Conservation (phyloP, 768 basidiomycete species). For the Boletus huronensis region DNA sequence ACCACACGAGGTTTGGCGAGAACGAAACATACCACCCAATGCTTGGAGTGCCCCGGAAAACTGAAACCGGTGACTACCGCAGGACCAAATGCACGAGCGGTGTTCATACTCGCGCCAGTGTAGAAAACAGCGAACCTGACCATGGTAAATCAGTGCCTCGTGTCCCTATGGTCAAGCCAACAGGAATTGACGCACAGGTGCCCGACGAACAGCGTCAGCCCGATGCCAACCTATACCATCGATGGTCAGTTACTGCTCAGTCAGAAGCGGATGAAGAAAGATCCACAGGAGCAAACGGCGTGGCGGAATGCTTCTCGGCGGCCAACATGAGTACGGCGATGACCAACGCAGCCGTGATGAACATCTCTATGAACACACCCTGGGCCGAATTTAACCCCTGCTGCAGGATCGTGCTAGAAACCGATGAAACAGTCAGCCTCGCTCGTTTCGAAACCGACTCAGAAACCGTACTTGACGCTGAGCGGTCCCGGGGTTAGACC, state of each 20-base stretch:
- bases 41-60: slow-evolving; percentile 35
- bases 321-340: slow-evolving; percentile 71
- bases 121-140: slow-evolving; percentile 56
- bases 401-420: slow-evolving; percentile 44
- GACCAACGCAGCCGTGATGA: slow-evolving; percentile 57
- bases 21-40: slow-evolving; percentile 57
- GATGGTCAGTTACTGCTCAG: neutral
- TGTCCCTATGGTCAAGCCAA: neutral
- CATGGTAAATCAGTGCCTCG: neutral
- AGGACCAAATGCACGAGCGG: slow-evolving; percentile 67
- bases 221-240: slow-evolving; percentile 51
- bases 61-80: slow-evolving; percentile 60
- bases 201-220: slow-evolving; percentile 59
- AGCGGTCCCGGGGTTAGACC: slow-evolving; percentile 54
- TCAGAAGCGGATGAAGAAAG: neutral
- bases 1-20: neutral
- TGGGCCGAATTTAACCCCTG: slow-evolving; percentile 49
- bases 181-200: slow-evolving; percentile 44
- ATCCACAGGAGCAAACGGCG: slow-evolving; percentile 63
- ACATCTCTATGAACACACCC: slow-evolving; percentile 70
- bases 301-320: slow-evolving; percentile 63
- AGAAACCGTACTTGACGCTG: slow-evolving; percentile 44
- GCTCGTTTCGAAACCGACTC: slow-evolving; percentile 9
- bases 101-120: slow-evolving; percentile 67
- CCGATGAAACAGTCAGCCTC: neutral